Evolutionary conservation across 2,329 filamentous ascomycete species (phyloP).

Genomic region (Claviceps paspali): DNA sequence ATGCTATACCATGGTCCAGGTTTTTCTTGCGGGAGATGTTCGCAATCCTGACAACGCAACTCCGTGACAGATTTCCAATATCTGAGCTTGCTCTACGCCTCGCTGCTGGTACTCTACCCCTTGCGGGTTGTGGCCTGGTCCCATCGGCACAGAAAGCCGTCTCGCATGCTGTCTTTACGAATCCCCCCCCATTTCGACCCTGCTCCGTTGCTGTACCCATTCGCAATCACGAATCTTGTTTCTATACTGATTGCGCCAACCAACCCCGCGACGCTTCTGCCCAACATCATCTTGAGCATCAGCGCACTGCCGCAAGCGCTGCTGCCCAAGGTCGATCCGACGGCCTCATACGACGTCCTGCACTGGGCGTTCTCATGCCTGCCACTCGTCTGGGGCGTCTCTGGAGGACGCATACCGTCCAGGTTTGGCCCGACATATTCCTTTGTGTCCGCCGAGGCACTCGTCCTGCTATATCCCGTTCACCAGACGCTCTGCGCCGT

Average conservation of each 20-base stretch:
- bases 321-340: conserved; percentile 46
- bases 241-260: conserved; percentile 56
- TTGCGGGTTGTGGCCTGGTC: conserved; percentile 39
- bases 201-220: conserved; percentile 78
- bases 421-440: conserved; percentile 23
- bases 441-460: conserved; percentile 34
- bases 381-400: conserved; percentile 37
- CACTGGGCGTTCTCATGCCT: conserved; percentile 68
- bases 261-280: conserved; percentile 47
- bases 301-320: conserved; percentile 59
- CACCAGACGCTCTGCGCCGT: conserved; percentile 63
- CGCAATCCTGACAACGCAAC: background rate
- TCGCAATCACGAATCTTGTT: conserved; percentile 59
- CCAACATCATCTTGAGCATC: conserved; percentile 70
- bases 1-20: background rate
- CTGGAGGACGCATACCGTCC: conserved; percentile 8
- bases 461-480: conserved; percentile 61
- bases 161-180: conserved; percentile 25
- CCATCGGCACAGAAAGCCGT: conserved; percentile 23
- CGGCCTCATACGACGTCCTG: conserved; percentile 44
- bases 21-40: background rate
- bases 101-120: conserved; percentile 40
- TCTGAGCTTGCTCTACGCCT: conserved; percentile 19
- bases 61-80: conserved; percentile 30
- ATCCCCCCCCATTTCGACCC: conserved; percentile 76